Evolutionary conservation across 441 rosid genomes (phyloP).

Genomic region (Capsella rubella): DNA sequence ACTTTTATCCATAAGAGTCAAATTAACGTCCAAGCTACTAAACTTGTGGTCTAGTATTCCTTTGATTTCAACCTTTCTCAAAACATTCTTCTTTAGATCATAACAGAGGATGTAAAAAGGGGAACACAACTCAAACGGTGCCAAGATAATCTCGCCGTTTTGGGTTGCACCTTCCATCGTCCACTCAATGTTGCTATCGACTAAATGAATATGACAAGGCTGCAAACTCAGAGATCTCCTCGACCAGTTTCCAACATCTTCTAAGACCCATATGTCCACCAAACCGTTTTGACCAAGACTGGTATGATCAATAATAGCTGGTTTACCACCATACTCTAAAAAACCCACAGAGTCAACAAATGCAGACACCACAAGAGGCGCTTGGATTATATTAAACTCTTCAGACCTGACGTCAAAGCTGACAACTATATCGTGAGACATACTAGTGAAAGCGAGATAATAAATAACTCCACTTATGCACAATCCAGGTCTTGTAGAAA

Average conservation of each 20-base stretch:
- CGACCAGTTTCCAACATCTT: constrained; percentile 1
- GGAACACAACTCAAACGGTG: background rate
- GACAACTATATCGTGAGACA: background rate
- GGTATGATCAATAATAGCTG: background rate
- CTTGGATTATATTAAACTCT: background rate
- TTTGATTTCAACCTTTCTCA: background rate
- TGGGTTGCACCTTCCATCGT: background rate
- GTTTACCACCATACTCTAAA: constrained; percentile 20
- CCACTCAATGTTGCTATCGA: background rate
- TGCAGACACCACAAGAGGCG: background rate
- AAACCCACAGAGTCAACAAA: background rate
- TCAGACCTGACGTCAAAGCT: background rate
- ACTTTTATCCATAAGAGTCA: too few species aligned
- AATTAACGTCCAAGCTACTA: too few species aligned
- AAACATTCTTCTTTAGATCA: constrained; percentile 7
- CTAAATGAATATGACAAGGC: background rate
- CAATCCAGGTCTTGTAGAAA: background rate
- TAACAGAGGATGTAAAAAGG: background rate
- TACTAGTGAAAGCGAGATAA: background rate
- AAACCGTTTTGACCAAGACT: background rate
- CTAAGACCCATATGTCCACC: constrained; percentile 7
- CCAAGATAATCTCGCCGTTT: background rate
- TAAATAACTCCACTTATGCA: constrained; percentile 1
- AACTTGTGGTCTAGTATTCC: too few species aligned
- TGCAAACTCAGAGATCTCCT: background rate